Conservation (phyloP, 2,329 filamentous ascomycete species). For the Botrytis cinerea region DNA sequence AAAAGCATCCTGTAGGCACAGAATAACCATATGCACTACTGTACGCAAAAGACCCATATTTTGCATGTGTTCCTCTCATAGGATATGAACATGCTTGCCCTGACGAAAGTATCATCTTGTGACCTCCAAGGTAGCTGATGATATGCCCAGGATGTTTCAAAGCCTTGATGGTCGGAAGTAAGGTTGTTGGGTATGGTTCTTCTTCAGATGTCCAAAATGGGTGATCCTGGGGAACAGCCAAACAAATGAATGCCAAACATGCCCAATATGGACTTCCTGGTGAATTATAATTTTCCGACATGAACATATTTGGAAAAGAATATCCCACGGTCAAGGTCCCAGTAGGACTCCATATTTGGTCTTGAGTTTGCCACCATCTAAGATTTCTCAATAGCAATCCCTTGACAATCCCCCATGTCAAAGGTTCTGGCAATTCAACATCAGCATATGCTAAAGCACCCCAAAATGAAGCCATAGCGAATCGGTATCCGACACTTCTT, state of each 20-base stretch:
- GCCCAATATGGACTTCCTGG: conserved; percentile 75
- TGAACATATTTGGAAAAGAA: conserved; percentile 76
- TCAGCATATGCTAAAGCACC: conserved; percentile 74
- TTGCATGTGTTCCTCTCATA: conserved; percentile 78
- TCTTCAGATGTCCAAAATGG: conserved; percentile 75
- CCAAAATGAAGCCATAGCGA: conserved; percentile 85
- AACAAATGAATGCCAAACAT: conserved; percentile 73
- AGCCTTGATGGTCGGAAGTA: conserved; percentile 60
- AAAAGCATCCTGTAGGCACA: conserved; percentile 73
- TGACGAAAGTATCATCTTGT: conserved; percentile 73
- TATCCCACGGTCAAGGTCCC: conserved; percentile 76
- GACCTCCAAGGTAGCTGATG: conserved; percentile 68
- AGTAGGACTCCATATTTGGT: conserved; percentile 72
- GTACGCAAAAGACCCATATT: conserved; percentile 80
- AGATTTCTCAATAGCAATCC: conserved; percentile 73
- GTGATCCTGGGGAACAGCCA: conserved; percentile 68
- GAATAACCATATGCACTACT: conserved; percentile 75
- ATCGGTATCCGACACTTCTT: conserved; percentile 77
- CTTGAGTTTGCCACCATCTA: conserved; percentile 77
- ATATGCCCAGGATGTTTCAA: conserved; percentile 73
- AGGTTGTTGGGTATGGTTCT: conserved; percentile 56
- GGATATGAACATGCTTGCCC: conserved; percentile 83
- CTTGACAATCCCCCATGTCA: conserved; percentile 79
- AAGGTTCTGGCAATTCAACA: conserved; percentile 68
- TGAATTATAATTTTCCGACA: conserved; percentile 83